Conservation (phyloP, 768 basidiomycete species). For the Roridomyces roridus region DNA sequence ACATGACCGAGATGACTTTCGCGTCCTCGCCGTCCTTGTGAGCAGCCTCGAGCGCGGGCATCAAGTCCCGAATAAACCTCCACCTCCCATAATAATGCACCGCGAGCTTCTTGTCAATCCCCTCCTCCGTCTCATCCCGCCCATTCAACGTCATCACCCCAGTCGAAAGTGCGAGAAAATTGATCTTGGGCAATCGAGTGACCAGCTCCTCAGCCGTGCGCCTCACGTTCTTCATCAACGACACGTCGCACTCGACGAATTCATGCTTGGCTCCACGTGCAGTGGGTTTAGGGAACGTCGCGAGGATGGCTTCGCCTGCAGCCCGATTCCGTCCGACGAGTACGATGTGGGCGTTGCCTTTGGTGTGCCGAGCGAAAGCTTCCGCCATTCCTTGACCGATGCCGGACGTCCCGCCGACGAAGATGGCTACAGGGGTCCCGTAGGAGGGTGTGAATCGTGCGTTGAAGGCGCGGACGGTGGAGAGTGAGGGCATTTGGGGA, state of each 20-base stretch:
- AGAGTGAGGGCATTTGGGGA: slow-evolving; percentile 35
- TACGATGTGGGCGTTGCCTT: slow-evolving; percentile 58
- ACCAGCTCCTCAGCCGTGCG: slow-evolving; percentile 34
- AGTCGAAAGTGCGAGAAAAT: slow-evolving; percentile 56
- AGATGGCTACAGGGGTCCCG: slow-evolving; percentile 38
- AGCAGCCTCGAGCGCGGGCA: slow-evolving; percentile 50
- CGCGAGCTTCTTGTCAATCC: slow-evolving; percentile 49
- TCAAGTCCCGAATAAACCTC: slow-evolving; percentile 53
- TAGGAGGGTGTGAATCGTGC: slow-evolving; percentile 32
- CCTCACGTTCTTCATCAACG: slow-evolving; percentile 59
- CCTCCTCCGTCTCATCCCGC: slow-evolving; percentile 49
- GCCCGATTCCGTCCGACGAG: slow-evolving; percentile 57
- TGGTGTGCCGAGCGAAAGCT: slow-evolving; percentile 50
- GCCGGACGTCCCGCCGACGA: slow-evolving; percentile 54
- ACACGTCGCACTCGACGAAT: slow-evolving; percentile 59
- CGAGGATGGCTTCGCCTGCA: slow-evolving; percentile 54
- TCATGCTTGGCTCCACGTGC: slow-evolving; percentile 37
- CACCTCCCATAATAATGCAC: slow-evolving; percentile 59
- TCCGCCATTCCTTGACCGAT: slow-evolving; percentile 56
- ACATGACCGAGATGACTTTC: slow-evolving; percentile 53
- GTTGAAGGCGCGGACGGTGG: slow-evolving; percentile 38
- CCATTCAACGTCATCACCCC: slow-evolving; percentile 47
- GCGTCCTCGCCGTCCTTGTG: slow-evolving; percentile 54
- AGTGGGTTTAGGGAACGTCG: slow-evolving; percentile 43
- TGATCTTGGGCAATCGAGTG: slow-evolving; percentile 48